Evolutionary conservation across 192 early-diverging fungal species (phyloP), one percentile per base, ranked within the genome.

Genomic region (Chytriomyces sp.): DNA sequence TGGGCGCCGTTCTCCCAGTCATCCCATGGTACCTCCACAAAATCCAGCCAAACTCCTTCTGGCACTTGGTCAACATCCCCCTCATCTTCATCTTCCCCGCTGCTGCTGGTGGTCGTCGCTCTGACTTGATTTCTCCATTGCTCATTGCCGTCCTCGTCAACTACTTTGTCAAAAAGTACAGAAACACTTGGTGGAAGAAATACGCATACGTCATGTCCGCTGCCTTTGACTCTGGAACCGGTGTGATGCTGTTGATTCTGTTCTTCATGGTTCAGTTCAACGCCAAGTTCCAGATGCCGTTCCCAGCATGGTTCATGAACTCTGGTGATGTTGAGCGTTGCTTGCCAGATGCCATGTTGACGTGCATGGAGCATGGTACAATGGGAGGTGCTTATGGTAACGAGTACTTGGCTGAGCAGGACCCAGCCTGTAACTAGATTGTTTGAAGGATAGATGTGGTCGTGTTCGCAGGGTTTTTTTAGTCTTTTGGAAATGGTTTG

Each of bases 181-280:
- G 64, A 28, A n/a, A 16, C 16, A 35, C n/a, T 35, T 89, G 89
- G 89, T 90, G 89, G 86, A 49, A 68, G 26, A 86, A 86, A 74
- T 92, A 91, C 81, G 91, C 89, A 79, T 92, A 91, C 78, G 82
- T 91, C 28, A 80, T 90, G 20, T 89, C 88, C 23, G 88, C 88
- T 50, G 89, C 71, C 26, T 73, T 84, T 64, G 91, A 91, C 78
- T 82, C 82, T 20, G 90, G 90, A 46, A 79, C 85, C 9, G 89
- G 87, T 7, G 57, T 82, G 35, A 24, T 23, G 46, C 60, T 75
- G 8, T 28, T 66, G n/a, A 23, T 79, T 49, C 24, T 78, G 5
- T 65, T 65, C 64, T 76, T 35, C 35, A 35, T 35, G 35, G 35
- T 35, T 2, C 35, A 35, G 35, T 35, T 35, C 35, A 35, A 35